These are phyloP conservation scores for Kwoniella dendrophila DNA, from an alignment of 768 basidiomycete genomes.

Conservation along the genomic window DNA sequence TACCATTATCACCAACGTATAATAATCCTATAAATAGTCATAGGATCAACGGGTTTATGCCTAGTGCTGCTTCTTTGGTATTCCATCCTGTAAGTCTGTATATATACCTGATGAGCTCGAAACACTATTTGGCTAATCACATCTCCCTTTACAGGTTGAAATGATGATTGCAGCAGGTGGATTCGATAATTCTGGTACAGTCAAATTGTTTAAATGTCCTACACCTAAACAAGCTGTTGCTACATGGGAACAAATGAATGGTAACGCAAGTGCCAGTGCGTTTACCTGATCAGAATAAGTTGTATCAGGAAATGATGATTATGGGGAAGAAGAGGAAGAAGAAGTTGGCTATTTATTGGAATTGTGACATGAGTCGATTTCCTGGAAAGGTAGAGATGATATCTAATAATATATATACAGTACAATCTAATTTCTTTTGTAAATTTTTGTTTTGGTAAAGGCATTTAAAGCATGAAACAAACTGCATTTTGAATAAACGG, in stretches of 20 bases:
- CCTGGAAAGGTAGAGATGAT: no score
- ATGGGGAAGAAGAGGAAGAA: no score
- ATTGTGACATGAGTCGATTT: no score
- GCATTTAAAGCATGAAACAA: no score
- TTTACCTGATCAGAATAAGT: background rate
- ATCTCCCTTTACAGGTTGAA: slow-evolving; percentile 39
- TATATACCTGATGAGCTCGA: background rate
- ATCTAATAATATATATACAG: no score
- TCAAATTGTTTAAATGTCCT: slow-evolving; percentile 47
- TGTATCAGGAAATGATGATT: background rate
- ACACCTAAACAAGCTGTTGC: slow-evolving; percentile 27
- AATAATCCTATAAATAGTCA: slow-evolving; percentile 11
- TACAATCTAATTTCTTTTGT: no score
- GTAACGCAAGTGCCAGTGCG: slow-evolving; percentile 2
- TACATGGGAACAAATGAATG: slow-evolving; percentile 20
- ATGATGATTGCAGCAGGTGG: slow-evolving; percentile 55
- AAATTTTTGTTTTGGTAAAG: no score
- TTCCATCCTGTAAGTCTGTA: slow-evolving; percentile 56
- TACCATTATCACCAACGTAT: slow-evolving; percentile 36
- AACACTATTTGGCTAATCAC: background rate
- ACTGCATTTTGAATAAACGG: no score
- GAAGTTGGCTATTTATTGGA: no score
- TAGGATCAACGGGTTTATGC: slow-evolving; percentile 38
- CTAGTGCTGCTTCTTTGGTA: slow-evolving; percentile 49
- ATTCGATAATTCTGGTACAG: slow-evolving; percentile 49